Conservation (phyloP, 83 land plant species). For the Picea mariana region DNA sequence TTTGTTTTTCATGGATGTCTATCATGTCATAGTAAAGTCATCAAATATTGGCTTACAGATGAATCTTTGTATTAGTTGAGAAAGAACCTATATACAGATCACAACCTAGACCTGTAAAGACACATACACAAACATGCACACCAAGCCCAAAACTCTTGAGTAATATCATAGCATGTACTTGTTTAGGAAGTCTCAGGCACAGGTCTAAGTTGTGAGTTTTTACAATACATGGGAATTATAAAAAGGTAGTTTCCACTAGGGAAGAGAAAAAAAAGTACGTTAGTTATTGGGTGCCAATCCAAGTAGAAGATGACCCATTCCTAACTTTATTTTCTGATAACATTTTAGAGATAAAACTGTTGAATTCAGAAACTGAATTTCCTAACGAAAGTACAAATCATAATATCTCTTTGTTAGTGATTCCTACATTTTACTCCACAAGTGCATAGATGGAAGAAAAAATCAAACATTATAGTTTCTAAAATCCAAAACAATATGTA, state of each 20-base stretch:
- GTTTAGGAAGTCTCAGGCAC: no score
- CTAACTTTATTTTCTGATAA: not conserved
- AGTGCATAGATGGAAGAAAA: not conserved
- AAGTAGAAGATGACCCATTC: not conserved
- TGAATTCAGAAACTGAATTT: not conserved
- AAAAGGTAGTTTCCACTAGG: not conserved
- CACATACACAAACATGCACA: no score
- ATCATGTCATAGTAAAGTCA: no score
- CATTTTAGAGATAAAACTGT: not conserved
- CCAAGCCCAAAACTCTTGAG: no score
- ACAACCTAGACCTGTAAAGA: no score
- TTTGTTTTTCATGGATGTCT: no score
- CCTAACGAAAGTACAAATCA: not conserved
- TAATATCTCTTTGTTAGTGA: not conserved
- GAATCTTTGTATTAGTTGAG: no score
- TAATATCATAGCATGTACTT: no score
- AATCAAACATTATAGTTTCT: not conserved
- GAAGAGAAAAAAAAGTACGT: not conserved
- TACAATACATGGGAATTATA: not conserved
- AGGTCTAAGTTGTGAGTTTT: not conserved
- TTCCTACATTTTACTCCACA: not conserved
- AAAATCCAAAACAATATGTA: constrained; percentile 24
- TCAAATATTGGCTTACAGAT: no score
- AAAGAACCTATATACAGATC: no score
- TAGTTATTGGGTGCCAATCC: not conserved